Evolutionary conservation across 805 yeast species (phyloP).

Genomic region (Wickerhamiella cacticola): DNA sequence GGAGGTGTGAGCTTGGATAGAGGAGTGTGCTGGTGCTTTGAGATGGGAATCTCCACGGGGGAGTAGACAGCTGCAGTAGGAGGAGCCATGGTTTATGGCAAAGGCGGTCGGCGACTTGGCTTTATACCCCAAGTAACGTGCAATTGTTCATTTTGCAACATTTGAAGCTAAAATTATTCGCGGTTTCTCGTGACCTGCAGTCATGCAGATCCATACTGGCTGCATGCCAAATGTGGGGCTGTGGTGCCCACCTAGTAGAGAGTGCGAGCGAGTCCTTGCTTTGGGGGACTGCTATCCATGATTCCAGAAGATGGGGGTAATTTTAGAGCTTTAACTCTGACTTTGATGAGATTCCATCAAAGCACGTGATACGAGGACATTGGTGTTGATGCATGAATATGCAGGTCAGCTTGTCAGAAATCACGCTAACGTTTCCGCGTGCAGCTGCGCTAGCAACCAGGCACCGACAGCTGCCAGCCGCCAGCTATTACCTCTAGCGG

Average conservation of each 20-base stretch:
- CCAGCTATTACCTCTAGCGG: too few relatives aligned
- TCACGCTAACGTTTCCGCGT: neutral
- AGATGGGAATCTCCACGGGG: neutral
- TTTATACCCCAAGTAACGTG: constrained; percentile 2
- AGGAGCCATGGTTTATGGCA: constrained; percentile 1
- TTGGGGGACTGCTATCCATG: too few relatives aligned
- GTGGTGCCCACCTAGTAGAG: too few relatives aligned
- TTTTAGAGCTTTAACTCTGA: too few relatives aligned
- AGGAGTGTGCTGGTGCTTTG: neutral
- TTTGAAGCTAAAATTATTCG: neutral
- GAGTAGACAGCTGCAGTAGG: neutral
- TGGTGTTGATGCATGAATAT: neutral
- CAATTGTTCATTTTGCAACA: neutral
- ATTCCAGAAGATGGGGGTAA: too few relatives aligned
- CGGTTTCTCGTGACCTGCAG: constrained; percentile 7
- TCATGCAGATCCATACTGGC: constrained; percentile 5
- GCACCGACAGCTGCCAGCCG: too few relatives aligned
- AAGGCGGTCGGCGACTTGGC: neutral
- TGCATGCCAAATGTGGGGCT: too few relatives aligned
- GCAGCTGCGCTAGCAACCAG: neutral
- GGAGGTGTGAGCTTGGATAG: neutral
- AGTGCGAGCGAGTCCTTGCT: too few relatives aligned
- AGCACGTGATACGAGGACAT: constrained; percentile 9
- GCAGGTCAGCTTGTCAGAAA: neutral
- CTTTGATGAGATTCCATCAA: constrained; percentile 1